Conservation (phyloP, 352 stramenopile species). For the Pythium myriotylum region DNA sequence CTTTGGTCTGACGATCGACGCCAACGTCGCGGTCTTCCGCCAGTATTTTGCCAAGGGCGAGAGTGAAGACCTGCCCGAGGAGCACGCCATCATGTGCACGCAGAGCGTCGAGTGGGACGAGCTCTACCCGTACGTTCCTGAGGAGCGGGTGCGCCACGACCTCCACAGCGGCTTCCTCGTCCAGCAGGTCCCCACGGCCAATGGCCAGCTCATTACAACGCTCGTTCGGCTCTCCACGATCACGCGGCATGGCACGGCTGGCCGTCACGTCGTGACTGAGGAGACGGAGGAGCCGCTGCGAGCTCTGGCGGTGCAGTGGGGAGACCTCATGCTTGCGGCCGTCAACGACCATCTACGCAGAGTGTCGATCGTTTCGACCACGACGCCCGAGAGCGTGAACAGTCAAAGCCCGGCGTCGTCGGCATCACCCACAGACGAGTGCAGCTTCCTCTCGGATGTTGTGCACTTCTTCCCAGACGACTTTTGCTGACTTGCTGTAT, state of each 20-base stretch:
- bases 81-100: slow-evolving; percentile 13
- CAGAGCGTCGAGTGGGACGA: slow-evolving; percentile 17
- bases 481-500: no score
- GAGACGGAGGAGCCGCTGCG: slow-evolving; percentile 1
- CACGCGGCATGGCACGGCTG: slow-evolving; percentile 7
- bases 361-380: no score
- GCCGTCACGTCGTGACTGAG: neutral
- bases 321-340: slow-evolving; percentile 16
- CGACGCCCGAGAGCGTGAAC: no score
- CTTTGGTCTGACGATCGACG: slow-evolving; percentile 14
- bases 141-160: slow-evolving; percentile 16
- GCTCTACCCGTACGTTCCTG: slow-evolving; percentile 23
- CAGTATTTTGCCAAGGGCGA: slow-evolving; percentile 3
- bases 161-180: slow-evolving; percentile 2
- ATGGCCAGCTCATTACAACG: neutral
- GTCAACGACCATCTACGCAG: slow-evolving; percentile 15
- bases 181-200: neutral
- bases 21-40: slow-evolving; percentile 16
- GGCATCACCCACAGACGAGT: no score
- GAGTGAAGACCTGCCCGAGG: neutral
- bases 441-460: no score
- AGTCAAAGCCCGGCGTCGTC: no score
- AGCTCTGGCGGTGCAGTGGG: slow-evolving; percentile 9
- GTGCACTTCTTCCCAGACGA: no score
- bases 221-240: neutral